These are phyloP conservation scores for Collybiopsis confluens DNA, from an alignment of 768 basidiomycete genomes.

Conservation along the genomic window DNA sequence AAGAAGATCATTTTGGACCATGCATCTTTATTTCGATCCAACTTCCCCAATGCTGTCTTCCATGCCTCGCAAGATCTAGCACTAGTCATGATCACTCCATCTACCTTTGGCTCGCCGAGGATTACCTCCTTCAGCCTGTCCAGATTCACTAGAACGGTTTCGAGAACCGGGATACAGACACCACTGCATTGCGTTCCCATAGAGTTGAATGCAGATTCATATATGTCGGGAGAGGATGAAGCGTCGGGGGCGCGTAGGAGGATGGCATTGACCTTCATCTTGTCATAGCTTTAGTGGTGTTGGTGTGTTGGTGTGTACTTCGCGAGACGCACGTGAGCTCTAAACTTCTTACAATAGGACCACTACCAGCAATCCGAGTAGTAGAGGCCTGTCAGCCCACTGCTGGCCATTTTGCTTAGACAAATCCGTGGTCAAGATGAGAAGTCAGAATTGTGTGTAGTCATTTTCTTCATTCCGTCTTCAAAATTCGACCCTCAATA, in stretches of 20 bases:
- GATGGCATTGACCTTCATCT: constrained; percentile 29
- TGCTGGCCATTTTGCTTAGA: no score
- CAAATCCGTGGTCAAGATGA: no score
- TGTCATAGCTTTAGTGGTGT: no score
- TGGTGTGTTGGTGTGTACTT: no score
- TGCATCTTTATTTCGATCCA: constrained; percentile 10
- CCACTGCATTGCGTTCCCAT: constrained; percentile 40
- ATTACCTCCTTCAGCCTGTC: constrained; percentile 40
- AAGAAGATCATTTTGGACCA: constrained; percentile 62
- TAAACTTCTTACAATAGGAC: no score
- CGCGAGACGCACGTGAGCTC: no score
- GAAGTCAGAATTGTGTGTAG: no score
- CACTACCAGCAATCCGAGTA: no score
- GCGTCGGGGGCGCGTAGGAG: constrained; percentile 38
- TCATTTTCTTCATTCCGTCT: no score
- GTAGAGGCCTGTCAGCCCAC: no score
- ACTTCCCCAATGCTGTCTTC: constrained; percentile 27
- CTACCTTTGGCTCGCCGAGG: constrained; percentile 33
- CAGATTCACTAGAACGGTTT: constrained; percentile 55
- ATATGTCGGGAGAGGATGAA: constrained; percentile 46
- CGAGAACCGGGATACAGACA: constrained; percentile 66
- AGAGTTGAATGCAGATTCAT: constrained; percentile 45
- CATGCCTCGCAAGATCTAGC: constrained; percentile 75
- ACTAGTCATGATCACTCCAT: constrained; percentile 77
- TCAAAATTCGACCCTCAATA: no score